A percentile compares a stretch with the other conserved stretches of the same genome.
phyloP scores from a whole-genome alignment of 2,329 filamentous ascomycete genomes.

The Colletotrichum liaoningense region DNA sequence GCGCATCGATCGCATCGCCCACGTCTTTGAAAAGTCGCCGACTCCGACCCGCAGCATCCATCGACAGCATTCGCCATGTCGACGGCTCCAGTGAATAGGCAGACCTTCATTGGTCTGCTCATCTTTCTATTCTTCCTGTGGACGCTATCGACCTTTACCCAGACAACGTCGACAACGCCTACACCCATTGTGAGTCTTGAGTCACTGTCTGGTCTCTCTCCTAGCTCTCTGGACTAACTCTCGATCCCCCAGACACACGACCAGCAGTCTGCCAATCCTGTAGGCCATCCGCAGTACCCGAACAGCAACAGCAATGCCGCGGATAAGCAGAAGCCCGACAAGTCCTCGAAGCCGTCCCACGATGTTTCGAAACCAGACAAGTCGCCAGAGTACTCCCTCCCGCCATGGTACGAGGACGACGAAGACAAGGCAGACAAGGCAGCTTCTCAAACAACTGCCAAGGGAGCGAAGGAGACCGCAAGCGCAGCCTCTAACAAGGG shows the following conservation, averaged over 20 bases:
- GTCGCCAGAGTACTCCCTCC: conserved; percentile 1
- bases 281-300: background rate
- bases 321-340: background rate
- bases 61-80: conserved; percentile 2
- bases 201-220: too few relatives aligned
- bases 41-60: background rate
- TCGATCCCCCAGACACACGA: background rate
- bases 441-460: background rate
- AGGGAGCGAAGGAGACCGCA: background rate
- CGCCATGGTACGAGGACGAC: conserved; percentile 18
- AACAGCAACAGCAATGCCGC: background rate
- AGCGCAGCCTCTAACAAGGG: background rate
- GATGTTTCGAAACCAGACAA: background rate
- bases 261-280: background rate
- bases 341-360: background rate
- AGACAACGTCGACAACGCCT: conserved; percentile 1
- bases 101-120: conserved; percentile 13
- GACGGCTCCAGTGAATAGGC: conserved; percentile 15
- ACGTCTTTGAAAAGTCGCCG: background rate
- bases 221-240: background rate
- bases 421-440: background rate
- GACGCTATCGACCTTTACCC: conserved; percentile 23
- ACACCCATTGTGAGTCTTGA: conserved; percentile 3
- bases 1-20: background rate
- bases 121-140: conserved; percentile 29